Conservation (phyloP, 768 basidiomycete genomes). For the Rhodocollybia butyracea region DNA sequence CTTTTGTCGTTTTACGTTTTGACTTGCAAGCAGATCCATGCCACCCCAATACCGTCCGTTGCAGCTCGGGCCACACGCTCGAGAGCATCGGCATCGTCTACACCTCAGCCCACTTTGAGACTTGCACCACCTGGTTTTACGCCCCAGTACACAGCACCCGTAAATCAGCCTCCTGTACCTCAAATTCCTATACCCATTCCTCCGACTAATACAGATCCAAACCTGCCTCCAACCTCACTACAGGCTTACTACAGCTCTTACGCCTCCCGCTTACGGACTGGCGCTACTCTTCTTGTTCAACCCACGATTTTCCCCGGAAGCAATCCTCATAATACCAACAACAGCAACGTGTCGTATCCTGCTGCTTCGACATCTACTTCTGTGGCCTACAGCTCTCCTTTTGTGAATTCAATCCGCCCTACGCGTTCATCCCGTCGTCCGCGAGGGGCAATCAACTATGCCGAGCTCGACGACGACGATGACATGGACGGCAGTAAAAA, state of each 20-base stretch:
- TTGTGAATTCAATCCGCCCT: not conserved
- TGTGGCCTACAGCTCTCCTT: constrained; percentile 21
- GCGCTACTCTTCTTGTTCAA: constrained; percentile 86
- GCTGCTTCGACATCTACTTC: constrained; percentile 38
- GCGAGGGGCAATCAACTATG: constrained; percentile 72
- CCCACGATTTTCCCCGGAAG: constrained; percentile 50
- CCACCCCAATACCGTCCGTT: not conserved
- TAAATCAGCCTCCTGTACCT: not conserved
- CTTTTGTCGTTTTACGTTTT: not conserved
- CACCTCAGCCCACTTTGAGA: not conserved
- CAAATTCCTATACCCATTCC: not conserved
- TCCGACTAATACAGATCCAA: not conserved
- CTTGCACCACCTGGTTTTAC: not conserved
- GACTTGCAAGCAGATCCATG: not conserved
- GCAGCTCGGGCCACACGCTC: not conserved
- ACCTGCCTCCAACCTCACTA: constrained; percentile 49
- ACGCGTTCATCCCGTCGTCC: constrained; percentile 56
- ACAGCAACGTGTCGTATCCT: constrained; percentile 14
- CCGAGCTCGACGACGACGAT: constrained; percentile 67
- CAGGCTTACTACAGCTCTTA: constrained; percentile 86
- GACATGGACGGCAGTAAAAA: constrained; percentile 80
- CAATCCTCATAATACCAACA: constrained; percentile 21
- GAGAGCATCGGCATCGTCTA: not conserved
- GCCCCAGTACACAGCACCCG: not conserved
- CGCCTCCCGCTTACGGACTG: constrained; percentile 86